Conservation (phyloP, 2,329 filamentous ascomycete species). For the Dactylonectria macrodidyma region DNA sequence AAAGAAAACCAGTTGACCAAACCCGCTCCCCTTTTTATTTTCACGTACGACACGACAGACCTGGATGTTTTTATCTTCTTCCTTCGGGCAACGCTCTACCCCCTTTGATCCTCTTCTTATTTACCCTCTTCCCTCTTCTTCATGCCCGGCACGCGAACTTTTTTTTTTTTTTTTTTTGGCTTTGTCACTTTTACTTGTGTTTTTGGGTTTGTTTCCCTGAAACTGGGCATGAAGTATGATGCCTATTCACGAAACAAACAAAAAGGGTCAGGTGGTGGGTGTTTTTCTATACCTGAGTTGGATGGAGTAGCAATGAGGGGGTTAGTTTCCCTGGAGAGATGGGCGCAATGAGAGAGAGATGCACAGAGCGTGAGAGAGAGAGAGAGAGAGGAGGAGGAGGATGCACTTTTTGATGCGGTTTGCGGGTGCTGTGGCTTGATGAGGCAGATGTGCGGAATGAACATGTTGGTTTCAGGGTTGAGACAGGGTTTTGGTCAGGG, state of each 20-base stretch:
- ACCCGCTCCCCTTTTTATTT: constrained; percentile 37
- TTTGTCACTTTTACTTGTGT: constrained; percentile 35
- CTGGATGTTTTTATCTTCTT: constrained; percentile 39
- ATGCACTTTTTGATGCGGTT: constrained; percentile 16
- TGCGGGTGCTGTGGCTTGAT: constrained; percentile 38
- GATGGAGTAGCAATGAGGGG: constrained; percentile 44
- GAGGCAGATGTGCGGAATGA: constrained; percentile 45
- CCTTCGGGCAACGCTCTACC: constrained; percentile 3
- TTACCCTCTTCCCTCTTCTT: constrained; percentile 24
- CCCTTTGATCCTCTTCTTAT: constrained; percentile 31
- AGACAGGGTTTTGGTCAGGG: constrained; percentile 43
- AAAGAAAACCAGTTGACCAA: constrained; percentile 40
- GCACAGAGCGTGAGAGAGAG: constrained; percentile 17
- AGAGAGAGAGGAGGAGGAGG: constrained; percentile 13
- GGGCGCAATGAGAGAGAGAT: constrained; percentile 22
- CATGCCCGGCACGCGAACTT: constrained; percentile 29
- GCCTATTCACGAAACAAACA: constrained; percentile 39
- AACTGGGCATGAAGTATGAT: constrained; percentile 32
- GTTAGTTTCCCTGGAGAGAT: constrained; percentile 34
- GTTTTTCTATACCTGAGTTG: constrained; percentile 50
- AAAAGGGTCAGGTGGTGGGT: constrained; percentile 34
- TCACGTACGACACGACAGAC: constrained; percentile 42
- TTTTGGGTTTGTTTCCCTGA: constrained; percentile 27
- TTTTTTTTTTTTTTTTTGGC: neutral
- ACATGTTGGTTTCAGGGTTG: constrained; percentile 45